phyloP scores from a whole-genome alignment of 192 early-diverging fungal species.

The Umbelopsis sp. region DNA sequence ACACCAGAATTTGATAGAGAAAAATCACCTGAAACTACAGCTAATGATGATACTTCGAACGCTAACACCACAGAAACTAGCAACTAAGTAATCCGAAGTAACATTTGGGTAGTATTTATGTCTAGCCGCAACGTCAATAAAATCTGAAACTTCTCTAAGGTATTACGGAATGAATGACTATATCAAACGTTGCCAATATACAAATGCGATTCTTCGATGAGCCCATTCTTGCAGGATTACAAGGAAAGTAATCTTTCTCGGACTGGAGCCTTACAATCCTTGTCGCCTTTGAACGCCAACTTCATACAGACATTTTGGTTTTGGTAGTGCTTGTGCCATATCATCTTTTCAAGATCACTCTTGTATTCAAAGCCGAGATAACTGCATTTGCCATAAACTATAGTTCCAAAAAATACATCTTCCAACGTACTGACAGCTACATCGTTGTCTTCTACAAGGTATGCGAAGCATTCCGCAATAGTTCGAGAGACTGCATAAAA shows the following conservation, averaged over 20 bases:
- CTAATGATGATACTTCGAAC: neutral
- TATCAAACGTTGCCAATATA: too few relatives aligned
- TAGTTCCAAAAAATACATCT: conserved; percentile 14
- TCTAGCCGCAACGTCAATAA: too few relatives aligned
- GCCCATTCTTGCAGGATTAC: too few relatives aligned
- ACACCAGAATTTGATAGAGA: conserved; percentile 14
- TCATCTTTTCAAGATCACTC: neutral
- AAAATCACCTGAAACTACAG: neutral
- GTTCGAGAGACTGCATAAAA: conserved; percentile 4
- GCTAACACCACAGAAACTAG: neutral
- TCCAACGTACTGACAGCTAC: neutral
- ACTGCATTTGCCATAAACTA: neutral
- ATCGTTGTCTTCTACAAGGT: neutral
- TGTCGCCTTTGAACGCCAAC: neutral
- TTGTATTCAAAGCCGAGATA: neutral
- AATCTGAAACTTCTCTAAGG: too few relatives aligned
- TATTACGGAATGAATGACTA: too few relatives aligned
- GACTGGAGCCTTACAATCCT: too few relatives aligned
- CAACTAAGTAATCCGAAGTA: neutral
- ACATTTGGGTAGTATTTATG: neutral
- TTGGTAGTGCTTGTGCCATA: neutral
- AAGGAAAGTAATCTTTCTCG: too few relatives aligned
- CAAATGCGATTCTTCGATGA: too few relatives aligned
- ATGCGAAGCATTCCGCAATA: conserved; percentile 10
- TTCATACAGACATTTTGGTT: neutral